Conservation (phyloP, 2,329 filamentous ascomycete genomes). For the Coleophoma eucalyptorum region DNA sequence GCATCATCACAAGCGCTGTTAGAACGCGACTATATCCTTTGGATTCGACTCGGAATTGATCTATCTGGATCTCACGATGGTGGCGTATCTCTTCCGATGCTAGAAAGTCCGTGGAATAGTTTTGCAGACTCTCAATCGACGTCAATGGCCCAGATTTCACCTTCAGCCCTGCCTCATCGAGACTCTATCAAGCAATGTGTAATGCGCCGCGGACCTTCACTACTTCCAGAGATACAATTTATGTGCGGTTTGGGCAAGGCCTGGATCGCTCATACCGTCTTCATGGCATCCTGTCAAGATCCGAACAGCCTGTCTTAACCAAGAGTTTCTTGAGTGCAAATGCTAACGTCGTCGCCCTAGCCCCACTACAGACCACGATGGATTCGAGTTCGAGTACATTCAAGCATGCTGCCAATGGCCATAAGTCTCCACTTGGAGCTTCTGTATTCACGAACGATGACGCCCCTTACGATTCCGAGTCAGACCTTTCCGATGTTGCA, state of each 20-base stretch:
- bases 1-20: constrained; percentile 7
- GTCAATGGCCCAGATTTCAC: constrained; percentile 18
- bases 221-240: constrained; percentile 6
- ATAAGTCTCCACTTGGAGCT: constrained; percentile 51
- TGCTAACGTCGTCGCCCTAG: constrained; percentile 50
- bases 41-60: constrained; percentile 6
- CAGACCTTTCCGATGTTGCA: constrained; percentile 71
- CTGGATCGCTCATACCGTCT: constrained; percentile 19
- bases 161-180: constrained; percentile 21
- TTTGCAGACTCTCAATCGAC: constrained; percentile 8
- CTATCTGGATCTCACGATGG: constrained; percentile 1
- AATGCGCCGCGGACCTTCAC: constrained; percentile 24
- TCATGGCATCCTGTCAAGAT: constrained; percentile 10
- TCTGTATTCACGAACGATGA: constrained; percentile 34
- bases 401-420: constrained; percentile 64
- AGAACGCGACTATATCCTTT: constrained; percentile 12
- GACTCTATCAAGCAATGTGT: constrained; percentile 11
- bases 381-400: constrained; percentile 59
- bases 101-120: no score
- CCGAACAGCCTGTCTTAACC: constrained; percentile 13
- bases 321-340: constrained; percentile 14
- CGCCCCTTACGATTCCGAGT: constrained; percentile 59
- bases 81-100: no score
- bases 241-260: constrained; percentile 9
- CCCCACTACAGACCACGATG: constrained; percentile 53